A percentile compares a stretch with the other conserved stretches of the same genome.
Conservation (phyloP, 1,284 basidiomycete species). For the Cystobasidium slooffiae region DNA sequence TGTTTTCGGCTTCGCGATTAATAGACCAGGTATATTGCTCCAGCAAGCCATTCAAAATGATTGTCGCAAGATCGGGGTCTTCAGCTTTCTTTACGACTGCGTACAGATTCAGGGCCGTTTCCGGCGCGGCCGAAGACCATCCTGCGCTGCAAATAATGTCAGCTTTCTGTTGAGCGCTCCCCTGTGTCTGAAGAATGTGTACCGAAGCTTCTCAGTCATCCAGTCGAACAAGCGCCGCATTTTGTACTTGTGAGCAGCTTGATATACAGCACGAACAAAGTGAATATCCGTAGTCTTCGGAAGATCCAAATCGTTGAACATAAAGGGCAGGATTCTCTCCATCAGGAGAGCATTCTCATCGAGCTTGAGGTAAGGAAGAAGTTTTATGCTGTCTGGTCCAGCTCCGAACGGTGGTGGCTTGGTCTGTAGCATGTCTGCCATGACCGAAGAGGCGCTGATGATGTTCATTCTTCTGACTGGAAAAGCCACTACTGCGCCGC, state of each 20-base stretch:
- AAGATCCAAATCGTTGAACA: conserved; percentile 25
- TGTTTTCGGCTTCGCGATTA: conserved; percentile 20
- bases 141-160: background rate
- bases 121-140: conserved; percentile 18
- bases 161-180: background rate
- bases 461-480: conserved; percentile 27
- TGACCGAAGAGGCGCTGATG: conserved; percentile 12
- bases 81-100: conserved; percentile 20
- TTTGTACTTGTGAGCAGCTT: conserved; percentile 27
- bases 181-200: background rate
- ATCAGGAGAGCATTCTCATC: conserved; percentile 27
- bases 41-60: conserved; percentile 8
- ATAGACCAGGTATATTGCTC: conserved; percentile 28
- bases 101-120: conserved; percentile 2
- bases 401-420: conserved; percentile 24
- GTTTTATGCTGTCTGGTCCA: conserved; percentile 26
- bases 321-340: conserved; percentile 19
- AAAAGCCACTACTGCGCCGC: conserved; percentile 26
- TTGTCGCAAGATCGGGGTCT: conserved; percentile 15
- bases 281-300: conserved; percentile 29
- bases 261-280: conserved; percentile 23
- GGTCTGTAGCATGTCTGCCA: conserved; percentile 16
- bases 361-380: conserved; percentile 19
- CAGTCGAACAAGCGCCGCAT: conserved; percentile 30
- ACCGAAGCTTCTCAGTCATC: conserved; percentile 33